Evolutionary conservation across 2,329 filamentous ascomycete species (phyloP).

Genomic region (Cladosporium sp.): DNA sequence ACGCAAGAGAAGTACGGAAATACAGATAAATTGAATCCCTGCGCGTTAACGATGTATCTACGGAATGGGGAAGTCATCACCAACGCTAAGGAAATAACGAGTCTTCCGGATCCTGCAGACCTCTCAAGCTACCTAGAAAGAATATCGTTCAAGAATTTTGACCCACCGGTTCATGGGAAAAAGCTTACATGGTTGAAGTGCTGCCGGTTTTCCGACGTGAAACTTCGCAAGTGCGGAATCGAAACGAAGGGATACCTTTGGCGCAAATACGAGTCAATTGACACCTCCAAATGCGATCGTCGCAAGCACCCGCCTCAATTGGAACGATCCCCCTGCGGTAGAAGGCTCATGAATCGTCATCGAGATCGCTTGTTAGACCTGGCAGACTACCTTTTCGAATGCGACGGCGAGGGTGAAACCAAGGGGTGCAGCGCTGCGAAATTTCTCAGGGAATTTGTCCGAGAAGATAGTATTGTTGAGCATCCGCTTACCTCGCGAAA

Average conservation of each 20-base stretch:
- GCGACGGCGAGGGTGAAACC: no score
- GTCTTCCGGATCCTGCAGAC: background rate
- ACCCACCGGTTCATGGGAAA: background rate
- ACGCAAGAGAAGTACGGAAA: background rate
- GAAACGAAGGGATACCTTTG: constrained; percentile 2
- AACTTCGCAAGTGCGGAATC: background rate
- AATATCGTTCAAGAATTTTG: constrained; percentile 4
- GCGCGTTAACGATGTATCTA: background rate
- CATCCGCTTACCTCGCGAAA: background rate
- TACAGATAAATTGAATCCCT: background rate
- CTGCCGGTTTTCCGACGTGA: background rate
- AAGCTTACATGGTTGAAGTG: constrained; percentile 3
- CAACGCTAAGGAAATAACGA: background rate
- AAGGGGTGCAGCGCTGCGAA: background rate
- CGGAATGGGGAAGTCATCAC: background rate
- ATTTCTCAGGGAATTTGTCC: background rate
- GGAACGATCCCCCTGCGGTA: background rate
- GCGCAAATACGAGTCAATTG: background rate
- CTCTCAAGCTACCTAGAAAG: background rate
- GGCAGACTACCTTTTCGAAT: no score
- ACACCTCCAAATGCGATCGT: background rate
- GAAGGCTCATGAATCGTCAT: background rate
- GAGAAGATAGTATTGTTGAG: background rate
- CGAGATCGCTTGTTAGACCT: no score
- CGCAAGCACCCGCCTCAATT: background rate